Percentiles rank a stretch among this genome's conserved stretches.
phyloP scores from a whole-genome alignment of 768 basidiomycete genomes.

The Mycena floridula region DNA sequence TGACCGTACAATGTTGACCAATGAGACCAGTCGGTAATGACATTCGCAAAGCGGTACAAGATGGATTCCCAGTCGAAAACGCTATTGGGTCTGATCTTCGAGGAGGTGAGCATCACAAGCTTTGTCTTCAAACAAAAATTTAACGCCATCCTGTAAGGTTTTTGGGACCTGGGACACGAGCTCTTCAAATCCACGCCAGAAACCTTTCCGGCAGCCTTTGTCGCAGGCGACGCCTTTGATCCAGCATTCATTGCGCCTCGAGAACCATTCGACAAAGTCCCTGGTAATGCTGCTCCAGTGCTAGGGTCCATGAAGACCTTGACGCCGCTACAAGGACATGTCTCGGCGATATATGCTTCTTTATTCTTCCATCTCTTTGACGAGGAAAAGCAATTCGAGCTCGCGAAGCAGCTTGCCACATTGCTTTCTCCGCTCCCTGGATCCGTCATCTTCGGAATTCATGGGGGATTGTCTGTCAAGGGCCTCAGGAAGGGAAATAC shows the following conservation, averaged over 20 bases:
- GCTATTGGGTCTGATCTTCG: slow-evolving; percentile 18
- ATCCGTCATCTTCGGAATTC: slow-evolving; percentile 29
- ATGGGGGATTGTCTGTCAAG: slow-evolving; percentile 13
- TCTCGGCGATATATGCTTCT: slow-evolving; percentile 35
- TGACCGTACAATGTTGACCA: neutral
- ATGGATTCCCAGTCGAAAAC: slow-evolving; percentile 19
- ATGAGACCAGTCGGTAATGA: slow-evolving; percentile 18
- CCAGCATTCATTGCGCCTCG: slow-evolving; percentile 23
- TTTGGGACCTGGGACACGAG: slow-evolving; percentile 42
- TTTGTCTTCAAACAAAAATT: neutral
- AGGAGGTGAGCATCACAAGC: slow-evolving; percentile 9
- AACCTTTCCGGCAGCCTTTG: slow-evolving; percentile 35
- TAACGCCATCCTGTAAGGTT: slow-evolving; percentile 22
- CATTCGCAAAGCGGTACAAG: slow-evolving; percentile 16
- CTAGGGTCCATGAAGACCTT: slow-evolving; percentile 26
- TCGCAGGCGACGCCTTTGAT: slow-evolving; percentile 38
- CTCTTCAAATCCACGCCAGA: slow-evolving; percentile 34
- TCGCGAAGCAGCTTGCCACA: slow-evolving; percentile 25
- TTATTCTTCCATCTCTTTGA: slow-evolving; percentile 38
- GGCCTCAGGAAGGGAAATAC: neutral
- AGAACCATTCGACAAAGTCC: slow-evolving; percentile 9
- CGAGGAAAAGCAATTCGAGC: slow-evolving; percentile 23
- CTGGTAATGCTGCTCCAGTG: slow-evolving; percentile 6
- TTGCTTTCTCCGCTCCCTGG: slow-evolving; percentile 27
- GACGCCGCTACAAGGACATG: slow-evolving; percentile 31